Evolutionary conservation across 2,329 filamentous ascomycete genomes (phyloP).

Genomic region (Colletotrichum cuscutae): DNA sequence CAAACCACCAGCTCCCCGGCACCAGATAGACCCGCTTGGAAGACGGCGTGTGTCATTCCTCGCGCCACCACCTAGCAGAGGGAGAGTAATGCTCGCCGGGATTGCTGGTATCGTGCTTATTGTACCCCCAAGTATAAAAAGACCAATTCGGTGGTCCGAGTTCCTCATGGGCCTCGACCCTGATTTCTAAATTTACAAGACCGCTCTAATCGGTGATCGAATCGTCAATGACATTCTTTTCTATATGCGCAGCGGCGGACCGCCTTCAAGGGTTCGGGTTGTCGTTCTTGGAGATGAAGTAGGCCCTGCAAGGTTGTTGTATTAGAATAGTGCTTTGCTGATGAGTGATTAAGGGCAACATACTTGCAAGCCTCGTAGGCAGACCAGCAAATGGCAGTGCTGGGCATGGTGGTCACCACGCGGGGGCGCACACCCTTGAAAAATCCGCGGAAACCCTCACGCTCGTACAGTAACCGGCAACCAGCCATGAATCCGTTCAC

Average conservation of each 20-base stretch:
- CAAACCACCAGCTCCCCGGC: constrained; percentile 18
- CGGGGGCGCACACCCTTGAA: constrained; percentile 92
- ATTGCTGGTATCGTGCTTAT: constrained; percentile 3
- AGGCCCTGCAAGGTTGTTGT: constrained; percentile 55
- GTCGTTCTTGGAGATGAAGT: constrained; percentile 68
- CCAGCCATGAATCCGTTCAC: constrained; percentile 85
- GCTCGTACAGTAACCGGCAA: constrained; percentile 81
- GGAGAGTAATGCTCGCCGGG: background rate
- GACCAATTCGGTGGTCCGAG: background rate
- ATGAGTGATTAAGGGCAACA: constrained; percentile 41
- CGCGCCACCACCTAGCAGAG: constrained; percentile 4
- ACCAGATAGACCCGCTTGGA: constrained; percentile 18
- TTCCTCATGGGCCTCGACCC: background rate
- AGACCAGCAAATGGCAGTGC: constrained; percentile 99
- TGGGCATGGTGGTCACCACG: constrained; percentile 96
- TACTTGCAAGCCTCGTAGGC: constrained; percentile 77
- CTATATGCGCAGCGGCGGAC: constrained; percentile 22
- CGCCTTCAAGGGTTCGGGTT: constrained; percentile 40
- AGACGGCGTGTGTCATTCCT: background rate
- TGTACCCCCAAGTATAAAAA: background rate
- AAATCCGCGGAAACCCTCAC: constrained; percentile 88
- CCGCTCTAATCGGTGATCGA: constrained; percentile 28
- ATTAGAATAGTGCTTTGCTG: constrained; percentile 22
- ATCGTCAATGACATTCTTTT: constrained; percentile 9
- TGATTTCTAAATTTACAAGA: constrained; percentile 29